Conservation (phyloP, 2,329 filamentous ascomycete species). For the Lachnellula subtilissima region DNA sequence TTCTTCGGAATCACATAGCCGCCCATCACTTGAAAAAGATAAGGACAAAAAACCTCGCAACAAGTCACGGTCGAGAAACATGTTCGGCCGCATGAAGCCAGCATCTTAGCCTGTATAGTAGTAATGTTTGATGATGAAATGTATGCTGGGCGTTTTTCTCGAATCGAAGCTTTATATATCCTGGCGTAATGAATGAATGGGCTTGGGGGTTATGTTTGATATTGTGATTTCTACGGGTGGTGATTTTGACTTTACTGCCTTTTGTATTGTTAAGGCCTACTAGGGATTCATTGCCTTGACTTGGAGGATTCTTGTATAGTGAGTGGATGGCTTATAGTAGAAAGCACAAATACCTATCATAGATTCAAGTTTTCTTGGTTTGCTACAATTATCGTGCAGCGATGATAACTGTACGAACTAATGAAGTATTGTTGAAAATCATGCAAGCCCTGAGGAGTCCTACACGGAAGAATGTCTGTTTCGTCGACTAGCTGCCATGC, state of each 20-base stretch:
- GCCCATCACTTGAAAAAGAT: constrained; percentile 24
- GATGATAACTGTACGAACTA: no score
- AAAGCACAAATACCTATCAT: background rate
- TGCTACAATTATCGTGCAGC: no score
- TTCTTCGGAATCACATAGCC: constrained; percentile 38
- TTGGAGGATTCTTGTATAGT: background rate
- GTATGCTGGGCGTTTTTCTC: background rate
- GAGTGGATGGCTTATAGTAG: background rate
- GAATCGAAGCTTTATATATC: background rate
- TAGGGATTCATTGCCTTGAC: background rate
- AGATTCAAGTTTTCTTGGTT: no score
- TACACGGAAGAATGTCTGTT: no score
- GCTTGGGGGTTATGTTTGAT: no score
- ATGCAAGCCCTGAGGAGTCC: no score
- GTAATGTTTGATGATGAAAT: background rate
- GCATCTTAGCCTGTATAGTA: background rate
- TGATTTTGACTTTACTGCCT: background rate
- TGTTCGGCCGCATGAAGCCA: constrained; percentile 53
- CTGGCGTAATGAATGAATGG: background rate
- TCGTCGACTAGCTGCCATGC: no score
- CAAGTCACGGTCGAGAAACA: constrained; percentile 70
- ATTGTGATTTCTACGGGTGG: background rate
- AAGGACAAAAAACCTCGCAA: constrained; percentile 61
- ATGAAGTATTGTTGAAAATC: no score
- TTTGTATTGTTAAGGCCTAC: background rate